These are phyloP conservation scores for Penicillium herquei DNA, from an alignment of 495 filamentous ascomycete genomes.

Conservation along the genomic window DNA sequence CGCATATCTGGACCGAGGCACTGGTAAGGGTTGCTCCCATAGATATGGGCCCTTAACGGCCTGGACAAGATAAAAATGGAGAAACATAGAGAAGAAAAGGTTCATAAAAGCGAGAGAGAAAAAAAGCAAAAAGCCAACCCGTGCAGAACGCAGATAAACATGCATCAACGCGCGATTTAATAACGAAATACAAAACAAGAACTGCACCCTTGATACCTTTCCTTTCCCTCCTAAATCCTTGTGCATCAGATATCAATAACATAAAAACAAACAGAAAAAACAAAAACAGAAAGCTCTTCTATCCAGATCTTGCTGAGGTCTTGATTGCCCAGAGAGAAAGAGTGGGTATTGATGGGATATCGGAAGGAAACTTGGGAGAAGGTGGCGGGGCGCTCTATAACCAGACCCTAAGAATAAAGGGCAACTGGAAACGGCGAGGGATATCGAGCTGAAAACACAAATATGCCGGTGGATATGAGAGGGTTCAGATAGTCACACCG, in stretches of 20 bases:
- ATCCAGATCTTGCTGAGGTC: constrained; percentile 16
- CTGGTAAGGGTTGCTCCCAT: neutral
- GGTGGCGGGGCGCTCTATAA: constrained; percentile 15
- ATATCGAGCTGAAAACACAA: constrained; percentile 17
- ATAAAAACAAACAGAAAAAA: constrained; percentile 1
- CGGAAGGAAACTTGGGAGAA: neutral
- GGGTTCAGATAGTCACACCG: neutral
- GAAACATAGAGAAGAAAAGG: neutral
- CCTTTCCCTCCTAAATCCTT: constrained; percentile 5
- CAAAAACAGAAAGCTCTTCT: constrained; percentile 16
- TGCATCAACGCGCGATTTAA: constrained; percentile 14
- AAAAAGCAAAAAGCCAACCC: constrained; percentile 16
- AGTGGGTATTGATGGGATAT: neutral
- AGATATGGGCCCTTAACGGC: neutral
- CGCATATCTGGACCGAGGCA: neutral
- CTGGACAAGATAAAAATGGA: neutral
- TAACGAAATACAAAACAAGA: neutral
- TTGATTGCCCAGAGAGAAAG: constrained; percentile 15
- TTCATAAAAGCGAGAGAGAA: constrained; percentile 1
- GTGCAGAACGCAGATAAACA: constrained; percentile 14
- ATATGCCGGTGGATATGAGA: neutral
- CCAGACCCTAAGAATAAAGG: constrained; percentile 7
- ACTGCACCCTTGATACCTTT: neutral
- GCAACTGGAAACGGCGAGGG: constrained; percentile 16
- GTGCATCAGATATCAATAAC: constrained; percentile 6